phyloP scores from a whole-genome alignment of 2,329 filamentous ascomycete species.

The Cladophialophora bantiana region DNA sequence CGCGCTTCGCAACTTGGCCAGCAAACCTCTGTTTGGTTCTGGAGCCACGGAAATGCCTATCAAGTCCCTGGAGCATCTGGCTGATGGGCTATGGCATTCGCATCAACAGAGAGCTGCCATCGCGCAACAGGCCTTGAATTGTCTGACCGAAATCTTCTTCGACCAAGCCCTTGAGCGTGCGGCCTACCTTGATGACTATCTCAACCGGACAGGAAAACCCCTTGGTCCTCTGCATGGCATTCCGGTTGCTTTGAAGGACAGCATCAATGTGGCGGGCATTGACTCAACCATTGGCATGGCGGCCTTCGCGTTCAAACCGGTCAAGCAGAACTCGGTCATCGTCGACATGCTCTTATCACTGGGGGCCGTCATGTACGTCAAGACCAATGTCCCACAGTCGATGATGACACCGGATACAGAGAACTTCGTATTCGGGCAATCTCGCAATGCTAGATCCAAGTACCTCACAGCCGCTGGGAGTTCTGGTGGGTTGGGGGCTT shows the following conservation, averaged over 20 bases:
- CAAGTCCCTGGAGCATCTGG: background rate
- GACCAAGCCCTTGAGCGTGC: constrained; percentile 39
- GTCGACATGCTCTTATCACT: constrained; percentile 49
- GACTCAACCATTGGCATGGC: constrained; percentile 45
- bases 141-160: constrained; percentile 43
- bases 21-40: background rate
- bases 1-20: background rate
- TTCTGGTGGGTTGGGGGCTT: constrained; percentile 47
- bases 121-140: constrained; percentile 19
- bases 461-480: constrained; percentile 45
- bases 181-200: constrained; percentile 36
- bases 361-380: constrained; percentile 53
- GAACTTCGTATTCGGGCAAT: constrained; percentile 5
- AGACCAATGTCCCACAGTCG: constrained; percentile 63
- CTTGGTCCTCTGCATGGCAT: constrained; percentile 43
- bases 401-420: constrained; percentile 52
- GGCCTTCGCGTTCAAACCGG: constrained; percentile 40
- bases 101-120: constrained; percentile 2
- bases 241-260: constrained; percentile 44
- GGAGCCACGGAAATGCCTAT: background rate
- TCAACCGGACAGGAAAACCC: constrained; percentile 38
- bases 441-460: background rate
- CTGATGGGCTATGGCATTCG: background rate
- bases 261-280: constrained; percentile 39
- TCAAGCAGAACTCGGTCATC: constrained; percentile 38